These are phyloP conservation scores for Amylostereum chailletii DNA, from an alignment of 1,284 basidiomycete species.

Conservation along the genomic window DNA sequence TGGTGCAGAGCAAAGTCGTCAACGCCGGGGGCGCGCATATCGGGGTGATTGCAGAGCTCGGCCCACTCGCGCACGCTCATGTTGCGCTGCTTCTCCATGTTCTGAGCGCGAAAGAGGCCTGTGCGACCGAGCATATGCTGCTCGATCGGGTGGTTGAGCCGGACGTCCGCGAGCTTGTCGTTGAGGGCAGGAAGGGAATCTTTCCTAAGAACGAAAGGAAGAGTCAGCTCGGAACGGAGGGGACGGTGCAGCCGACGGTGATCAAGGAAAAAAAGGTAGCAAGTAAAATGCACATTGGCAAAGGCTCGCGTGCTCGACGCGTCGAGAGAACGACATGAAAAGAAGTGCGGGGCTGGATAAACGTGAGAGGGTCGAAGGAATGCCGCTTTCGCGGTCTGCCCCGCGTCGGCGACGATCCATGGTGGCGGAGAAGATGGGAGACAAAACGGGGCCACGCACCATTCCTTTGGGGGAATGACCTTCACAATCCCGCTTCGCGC, in stretches of 20 bases:
- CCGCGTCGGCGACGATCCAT: not conserved
- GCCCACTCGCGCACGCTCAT: slow-evolving; percentile 85
- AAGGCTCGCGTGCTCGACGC: no score
- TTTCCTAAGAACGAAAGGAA: slow-evolving; percentile 38
- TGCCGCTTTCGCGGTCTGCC: not conserved
- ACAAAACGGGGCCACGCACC: slow-evolving; percentile 42
- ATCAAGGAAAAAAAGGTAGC: no score
- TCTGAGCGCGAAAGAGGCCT: slow-evolving; percentile 86
- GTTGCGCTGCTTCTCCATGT: slow-evolving; percentile 79
- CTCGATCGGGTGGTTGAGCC: slow-evolving; percentile 82
- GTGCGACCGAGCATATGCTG: slow-evolving; percentile 83
- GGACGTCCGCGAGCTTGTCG: slow-evolving; percentile 61
- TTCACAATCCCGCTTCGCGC: slow-evolving; percentile 86
- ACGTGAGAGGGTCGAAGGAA: slow-evolving; percentile 1
- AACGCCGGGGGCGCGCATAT: slow-evolving; percentile 61
- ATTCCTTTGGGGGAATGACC: slow-evolving; percentile 88
- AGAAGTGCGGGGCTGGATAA: no score
- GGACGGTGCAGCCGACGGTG: no score
- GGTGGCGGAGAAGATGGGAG: not conserved
- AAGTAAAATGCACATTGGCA: no score
- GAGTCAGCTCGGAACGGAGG: not conserved
- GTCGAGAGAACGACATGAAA: no score
- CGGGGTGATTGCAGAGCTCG: slow-evolving; percentile 67
- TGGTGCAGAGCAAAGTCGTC: slow-evolving; percentile 50
- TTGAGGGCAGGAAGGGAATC: slow-evolving; percentile 63